phyloP scores from a whole-genome alignment of 768 basidiomycete genomes.

The Lactifluus echinatus region DNA sequence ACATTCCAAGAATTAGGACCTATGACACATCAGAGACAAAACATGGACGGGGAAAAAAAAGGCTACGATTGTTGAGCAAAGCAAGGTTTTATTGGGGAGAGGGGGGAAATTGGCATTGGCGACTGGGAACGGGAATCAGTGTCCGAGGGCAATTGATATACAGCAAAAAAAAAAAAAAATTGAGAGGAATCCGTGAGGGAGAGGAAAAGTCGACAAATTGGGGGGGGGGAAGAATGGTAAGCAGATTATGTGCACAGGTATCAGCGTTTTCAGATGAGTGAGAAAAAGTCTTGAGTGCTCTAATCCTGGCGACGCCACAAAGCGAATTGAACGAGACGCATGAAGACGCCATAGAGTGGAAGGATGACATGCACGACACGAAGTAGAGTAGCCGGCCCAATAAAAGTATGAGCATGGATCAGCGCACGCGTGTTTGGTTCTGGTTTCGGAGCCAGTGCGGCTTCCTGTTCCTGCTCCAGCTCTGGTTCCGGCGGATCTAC shows the following conservation, averaged over 20 bases:
- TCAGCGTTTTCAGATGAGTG: slow-evolving; percentile 4
- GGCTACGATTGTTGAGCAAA: neutral
- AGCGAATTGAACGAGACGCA: slow-evolving; percentile 12
- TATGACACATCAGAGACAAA: slow-evolving; percentile 1
- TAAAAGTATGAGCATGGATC: neutral
- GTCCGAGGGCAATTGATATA: slow-evolving; percentile 11
- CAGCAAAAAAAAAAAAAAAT: slow-evolving; percentile 17
- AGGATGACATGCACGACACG: slow-evolving; percentile 10
- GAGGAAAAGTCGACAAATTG: neutral
- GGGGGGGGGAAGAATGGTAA: neutral
- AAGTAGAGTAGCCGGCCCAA: slow-evolving; percentile 11
- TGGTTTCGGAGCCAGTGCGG: no score
- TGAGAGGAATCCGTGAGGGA: slow-evolving; percentile 11
- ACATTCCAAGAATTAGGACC: slow-evolving; percentile 5
- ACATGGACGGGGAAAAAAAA: neutral
- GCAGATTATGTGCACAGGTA: slow-evolving; percentile 10
- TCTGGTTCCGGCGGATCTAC: slow-evolving; percentile 13
- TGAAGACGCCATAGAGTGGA: slow-evolving; percentile 15
- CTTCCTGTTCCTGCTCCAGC: neutral
- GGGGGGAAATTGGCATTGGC: neutral
- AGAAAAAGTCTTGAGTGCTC: slow-evolving; percentile 6
- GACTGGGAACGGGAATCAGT: neutral
- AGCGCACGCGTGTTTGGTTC: neutral
- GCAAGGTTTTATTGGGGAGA: neutral
- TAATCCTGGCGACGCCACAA: slow-evolving; percentile 6